Conservation (phyloP, 2,329 filamentous ascomycete genomes). For the Fusarium bactridioides region DNA sequence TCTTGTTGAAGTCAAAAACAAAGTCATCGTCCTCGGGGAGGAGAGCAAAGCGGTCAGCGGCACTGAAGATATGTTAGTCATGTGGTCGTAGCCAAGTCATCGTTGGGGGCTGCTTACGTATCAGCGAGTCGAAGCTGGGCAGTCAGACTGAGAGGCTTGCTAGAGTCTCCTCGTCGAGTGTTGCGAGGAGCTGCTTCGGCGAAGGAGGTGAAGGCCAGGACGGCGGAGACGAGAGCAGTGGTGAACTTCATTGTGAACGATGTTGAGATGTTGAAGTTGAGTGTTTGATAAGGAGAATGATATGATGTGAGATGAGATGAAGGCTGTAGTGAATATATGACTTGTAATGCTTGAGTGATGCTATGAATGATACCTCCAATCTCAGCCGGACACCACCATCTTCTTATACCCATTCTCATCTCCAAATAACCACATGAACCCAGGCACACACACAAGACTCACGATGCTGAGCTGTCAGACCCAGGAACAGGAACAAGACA, state of each 20-base stretch:
- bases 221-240: conserved; percentile 45
- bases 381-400: conserved; percentile 16
- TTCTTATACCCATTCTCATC: conserved; percentile 34
- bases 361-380: conserved; percentile 32
- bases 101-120: conserved; percentile 40
- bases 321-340: neutral
- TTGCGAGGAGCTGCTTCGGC: conserved; percentile 41
- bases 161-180: conserved; percentile 10
- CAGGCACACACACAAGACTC: conserved; percentile 4
- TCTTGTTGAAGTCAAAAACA: conserved; percentile 57
- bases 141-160: conserved; percentile 44
- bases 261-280: conserved; percentile 18
- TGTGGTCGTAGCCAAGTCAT: neutral
- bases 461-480: conserved; percentile 4
- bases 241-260: conserved; percentile 46
- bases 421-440: neutral
- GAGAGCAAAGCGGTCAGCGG: conserved; percentile 53
- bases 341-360: conserved; percentile 13
- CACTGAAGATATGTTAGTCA: conserved; percentile 42
- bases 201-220: conserved; percentile 51
- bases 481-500: conserved; percentile 2
- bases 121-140: conserved; percentile 52
- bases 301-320: neutral
- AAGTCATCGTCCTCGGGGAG: conserved; percentile 55
- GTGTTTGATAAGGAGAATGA: neutral